Conservation (phyloP, 306 rosid genomes). For the Crataegus laevigata region DNA sequence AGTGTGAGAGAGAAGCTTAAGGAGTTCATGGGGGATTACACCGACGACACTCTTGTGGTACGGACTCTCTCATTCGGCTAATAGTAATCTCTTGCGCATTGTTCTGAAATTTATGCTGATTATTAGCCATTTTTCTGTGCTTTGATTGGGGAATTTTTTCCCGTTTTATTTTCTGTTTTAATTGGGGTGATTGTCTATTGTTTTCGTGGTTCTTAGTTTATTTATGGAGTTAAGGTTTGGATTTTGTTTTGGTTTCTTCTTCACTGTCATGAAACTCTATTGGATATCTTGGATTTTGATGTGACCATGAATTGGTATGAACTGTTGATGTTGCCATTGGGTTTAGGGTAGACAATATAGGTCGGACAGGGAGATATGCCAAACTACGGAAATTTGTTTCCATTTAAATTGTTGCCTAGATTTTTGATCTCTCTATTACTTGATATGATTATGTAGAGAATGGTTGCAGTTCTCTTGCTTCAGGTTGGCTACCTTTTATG, state of each 20-base stretch:
- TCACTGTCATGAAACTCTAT: neutral
- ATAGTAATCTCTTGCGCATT: neutral
- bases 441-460: neutral
- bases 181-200: neutral
- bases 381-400: neutral
- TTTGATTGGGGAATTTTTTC: neutral
- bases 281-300: neutral
- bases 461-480: neutral
- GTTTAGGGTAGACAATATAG: neutral
- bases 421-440: neutral
- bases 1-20: conserved; percentile 68
- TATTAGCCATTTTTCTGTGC: neutral
- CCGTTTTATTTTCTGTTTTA: neutral
- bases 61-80: conserved; percentile 12
- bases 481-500: neutral
- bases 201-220: neutral
- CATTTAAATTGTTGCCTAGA: neutral
- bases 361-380: neutral
- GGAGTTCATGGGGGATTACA: conserved; percentile 94
- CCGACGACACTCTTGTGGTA: conserved; percentile 97
- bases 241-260: neutral
- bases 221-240: neutral
- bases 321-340: neutral
- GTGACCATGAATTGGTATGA: neutral
- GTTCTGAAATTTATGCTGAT: neutral